Evolutionary conservation across 2,329 filamentous ascomycete genomes (phyloP), one percentile per base, ranked within the genome.

Genomic region (Diaporthe humulicola): DNA sequence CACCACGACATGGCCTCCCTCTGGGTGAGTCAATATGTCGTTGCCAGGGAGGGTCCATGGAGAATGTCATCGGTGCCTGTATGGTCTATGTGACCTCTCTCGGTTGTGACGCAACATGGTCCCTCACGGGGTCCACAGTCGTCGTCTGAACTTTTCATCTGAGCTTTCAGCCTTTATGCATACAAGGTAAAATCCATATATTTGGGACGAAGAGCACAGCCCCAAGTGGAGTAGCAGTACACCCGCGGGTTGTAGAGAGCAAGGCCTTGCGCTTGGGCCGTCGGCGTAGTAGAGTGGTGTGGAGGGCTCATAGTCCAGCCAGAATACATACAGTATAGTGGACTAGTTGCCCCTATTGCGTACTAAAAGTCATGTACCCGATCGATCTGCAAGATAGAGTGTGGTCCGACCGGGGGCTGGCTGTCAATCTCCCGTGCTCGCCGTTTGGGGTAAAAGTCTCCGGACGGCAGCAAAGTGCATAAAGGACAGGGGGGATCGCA

Each of bases 361-460:
- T 19, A 22, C 64, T 52, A 38, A 38, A 45, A 52, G 19, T n/a
- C 64, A 52, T 52, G 64, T 52, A 67, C 64, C 64, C 45, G 64
- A 67, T 67, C 64, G 64, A 67, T 67, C 64, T 67, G 64, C 64
- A 67, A 67, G 64, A 67, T 67, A 67, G 45, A 67, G 64, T 67
- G 45, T 52, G 61, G 42, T 52, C 45, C n/a, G 64, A 67, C 64
- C 45, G 45, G 45, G 30, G 64, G 25, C 28, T 52, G n/a, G 64
- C 64, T 67, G 64, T 67, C 30, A 52, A 67, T 67, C 64, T 67
- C 64, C 64, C 64, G 64, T 38, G 64, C 30, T 67, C 45, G 64
- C 64, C 64, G 64, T 67, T 52, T 67, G 64, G 61, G 64, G 64
- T 67, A 67, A 52, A 67, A 67, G 64, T 67, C 64, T 52, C 64